Evolutionary conservation across 1,284 basidiomycete species (phyloP), one percentile per base, ranked within the genome.

Genomic region (Rhodotorula sp.): DNA sequence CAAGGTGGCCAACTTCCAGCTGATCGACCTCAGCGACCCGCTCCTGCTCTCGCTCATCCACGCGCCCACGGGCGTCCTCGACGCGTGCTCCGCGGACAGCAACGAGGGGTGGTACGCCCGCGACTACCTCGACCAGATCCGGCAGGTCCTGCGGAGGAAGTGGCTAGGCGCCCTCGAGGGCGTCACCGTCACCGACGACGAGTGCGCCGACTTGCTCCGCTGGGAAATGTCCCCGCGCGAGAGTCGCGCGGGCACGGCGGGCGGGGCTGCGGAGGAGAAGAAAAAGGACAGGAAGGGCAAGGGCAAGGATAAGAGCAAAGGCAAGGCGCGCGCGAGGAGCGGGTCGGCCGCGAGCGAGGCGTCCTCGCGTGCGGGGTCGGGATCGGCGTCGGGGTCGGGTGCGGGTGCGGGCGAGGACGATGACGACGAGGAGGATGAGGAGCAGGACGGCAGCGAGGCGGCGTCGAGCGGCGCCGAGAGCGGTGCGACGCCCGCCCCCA

Each of bases 21-120:
- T 99, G 12, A 91, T 91, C 81, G 96, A 99, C 81, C 91, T 99
- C 71, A 83, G 85, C 19, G 97, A 98, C 80, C 88, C 89, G 1
- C 88, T 93, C 85, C 82, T 96, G 62, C 87, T 87, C 73, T 84
- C 85, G 59, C 89, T 94, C 86, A 91, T 97, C 69, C 86, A 91
- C 72, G 88, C 90, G 6, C 9, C 61, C 19, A 65, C 54, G 25
- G 74, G 76, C 56, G 70, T 78, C 34, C 67, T 70, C 44, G 7
- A 29, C 39, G 7, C 13, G 10, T 73, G 66, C 55, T 65, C 63
- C 32, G 61, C 91, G 89, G 89, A 91, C 81, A 86, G 87, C 63
- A 65, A 68, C 70, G 90, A 92, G 77, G 94, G 93, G 5, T 96
- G 92, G 92, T 96, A 90, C 79, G 87, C 87, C 2, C 85, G 87